phyloP scores from a whole-genome alignment of 73 alveolate genomes.

The Paramecium primaurelia region DNA sequence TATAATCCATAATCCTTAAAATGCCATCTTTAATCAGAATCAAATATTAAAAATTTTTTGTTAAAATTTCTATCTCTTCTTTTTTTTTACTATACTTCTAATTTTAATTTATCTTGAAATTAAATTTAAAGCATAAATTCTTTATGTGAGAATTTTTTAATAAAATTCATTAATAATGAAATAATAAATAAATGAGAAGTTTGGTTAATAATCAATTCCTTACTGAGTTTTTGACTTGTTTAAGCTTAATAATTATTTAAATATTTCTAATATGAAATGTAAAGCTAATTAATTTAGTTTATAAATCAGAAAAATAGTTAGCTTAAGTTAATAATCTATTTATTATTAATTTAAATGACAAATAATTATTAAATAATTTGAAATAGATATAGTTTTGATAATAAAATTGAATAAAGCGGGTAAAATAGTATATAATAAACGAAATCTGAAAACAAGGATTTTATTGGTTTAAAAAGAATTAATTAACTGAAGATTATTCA shows the following conservation, averaged over 20 bases:
- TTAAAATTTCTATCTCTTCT: neutral
- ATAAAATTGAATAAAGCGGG: neutral
- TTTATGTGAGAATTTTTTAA: neutral
- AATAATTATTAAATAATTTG: too few relatives aligned
- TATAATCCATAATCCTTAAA: neutral
- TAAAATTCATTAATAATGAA: neutral
- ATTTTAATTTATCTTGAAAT: neutral
- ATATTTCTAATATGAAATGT: neutral
- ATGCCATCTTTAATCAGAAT: slow-evolving; percentile 15
- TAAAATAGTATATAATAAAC: neutral
- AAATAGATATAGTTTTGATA: neutral
- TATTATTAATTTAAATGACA: neutral
- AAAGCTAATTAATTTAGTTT: neutral
- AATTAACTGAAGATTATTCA: neutral
- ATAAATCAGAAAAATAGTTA: neutral
- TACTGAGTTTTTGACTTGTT: neutral
- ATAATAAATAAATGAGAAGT: neutral
- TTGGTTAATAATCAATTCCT: neutral
- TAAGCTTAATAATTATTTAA: neutral
- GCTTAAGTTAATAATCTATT: neutral
- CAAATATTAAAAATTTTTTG: neutral
- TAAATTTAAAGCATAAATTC: neutral
- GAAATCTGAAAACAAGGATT: neutral
- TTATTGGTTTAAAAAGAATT: neutral
- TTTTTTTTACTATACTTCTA: neutral